Evolutionary conservation across 768 basidiomycete genomes (phyloP).

Genomic region (Coprinellus aureogranulatus): DNA sequence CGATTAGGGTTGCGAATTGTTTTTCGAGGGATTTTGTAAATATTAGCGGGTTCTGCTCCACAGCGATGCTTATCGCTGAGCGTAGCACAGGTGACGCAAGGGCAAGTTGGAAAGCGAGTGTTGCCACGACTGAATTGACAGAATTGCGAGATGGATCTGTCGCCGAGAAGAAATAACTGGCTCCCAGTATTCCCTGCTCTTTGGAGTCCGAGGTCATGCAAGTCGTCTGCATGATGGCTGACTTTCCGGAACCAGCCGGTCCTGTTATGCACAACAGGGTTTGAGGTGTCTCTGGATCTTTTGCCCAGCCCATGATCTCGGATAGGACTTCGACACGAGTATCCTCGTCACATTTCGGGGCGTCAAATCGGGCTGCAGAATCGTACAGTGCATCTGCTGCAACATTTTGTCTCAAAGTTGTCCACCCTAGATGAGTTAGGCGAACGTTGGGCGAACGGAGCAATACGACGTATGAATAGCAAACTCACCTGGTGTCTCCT

Average conservation of each 20-base stretch:
- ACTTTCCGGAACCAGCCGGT: background rate
- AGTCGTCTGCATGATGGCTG: background rate
- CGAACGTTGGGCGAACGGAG: no score
- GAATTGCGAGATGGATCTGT: background rate
- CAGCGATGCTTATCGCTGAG: background rate
- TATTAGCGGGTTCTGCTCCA: background rate
- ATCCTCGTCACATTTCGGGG: background rate
- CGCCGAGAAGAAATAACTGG: conserved; percentile 1
- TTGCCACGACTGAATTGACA: background rate
- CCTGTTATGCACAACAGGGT: background rate
- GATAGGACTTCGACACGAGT: background rate
- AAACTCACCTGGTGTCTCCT: no score
- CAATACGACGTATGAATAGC: no score
- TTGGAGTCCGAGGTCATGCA: background rate
- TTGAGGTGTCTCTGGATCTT: background rate
- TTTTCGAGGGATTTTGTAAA: background rate
- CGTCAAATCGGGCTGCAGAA: background rate
- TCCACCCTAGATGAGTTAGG: background rate
- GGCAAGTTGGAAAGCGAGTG: conserved; percentile 2
- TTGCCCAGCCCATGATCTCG: background rate
- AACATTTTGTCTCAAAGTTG: background rate
- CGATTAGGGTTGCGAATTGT: background rate
- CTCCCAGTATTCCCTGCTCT: background rate
- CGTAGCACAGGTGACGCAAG: background rate
- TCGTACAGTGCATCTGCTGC: background rate